Conservation (phyloP, 108 stramenopile genomes). For the Discostella stelligeroides region DNA sequence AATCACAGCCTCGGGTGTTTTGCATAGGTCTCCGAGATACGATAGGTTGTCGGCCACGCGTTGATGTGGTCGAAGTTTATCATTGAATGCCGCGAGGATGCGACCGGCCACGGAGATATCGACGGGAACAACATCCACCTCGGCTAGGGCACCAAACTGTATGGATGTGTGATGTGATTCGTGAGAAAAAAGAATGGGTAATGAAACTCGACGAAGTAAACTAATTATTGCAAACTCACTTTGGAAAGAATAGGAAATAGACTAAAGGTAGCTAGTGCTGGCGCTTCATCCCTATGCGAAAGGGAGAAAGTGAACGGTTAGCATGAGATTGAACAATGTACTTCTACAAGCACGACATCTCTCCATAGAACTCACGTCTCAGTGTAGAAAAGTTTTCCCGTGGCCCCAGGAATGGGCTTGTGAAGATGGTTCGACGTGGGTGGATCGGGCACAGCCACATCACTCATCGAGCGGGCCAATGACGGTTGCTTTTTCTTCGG, state of each 20-base stretch:
- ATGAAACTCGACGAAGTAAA: no score
- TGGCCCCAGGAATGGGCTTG: conserved; percentile 58
- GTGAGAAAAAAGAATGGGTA: neutral
- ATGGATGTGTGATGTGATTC: neutral
- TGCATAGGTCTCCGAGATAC: conserved; percentile 82
- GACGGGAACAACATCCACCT: conserved; percentile 79
- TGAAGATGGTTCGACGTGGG: conserved; percentile 86
- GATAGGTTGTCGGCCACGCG: conserved; percentile 87
- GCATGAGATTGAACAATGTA: neutral
- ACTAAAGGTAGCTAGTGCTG: conserved; percentile 90
- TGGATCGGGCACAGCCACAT: conserved; percentile 49
- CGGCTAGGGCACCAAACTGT: conserved; percentile 69
- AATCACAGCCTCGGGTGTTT: conserved; percentile 77
- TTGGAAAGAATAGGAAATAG: conserved; percentile 84
- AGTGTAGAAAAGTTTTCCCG: conserved; percentile 88
- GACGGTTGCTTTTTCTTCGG: conserved; percentile 16
- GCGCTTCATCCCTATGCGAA: conserved; percentile 75
- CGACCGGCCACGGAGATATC: conserved; percentile 89
- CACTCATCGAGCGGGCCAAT: conserved; percentile 45
- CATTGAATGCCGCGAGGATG: conserved; percentile 86
- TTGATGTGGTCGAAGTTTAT: conserved; percentile 71
- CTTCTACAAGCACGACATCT: no score
- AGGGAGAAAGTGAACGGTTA: neutral
- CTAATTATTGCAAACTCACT: no score
- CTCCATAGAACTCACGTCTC: conserved; percentile 58